Percentiles rank a stretch among this genome's conserved stretches.
Conservation (phyloP, 768 basidiomycete species). For the Phlebiopsis gigantea region DNA sequence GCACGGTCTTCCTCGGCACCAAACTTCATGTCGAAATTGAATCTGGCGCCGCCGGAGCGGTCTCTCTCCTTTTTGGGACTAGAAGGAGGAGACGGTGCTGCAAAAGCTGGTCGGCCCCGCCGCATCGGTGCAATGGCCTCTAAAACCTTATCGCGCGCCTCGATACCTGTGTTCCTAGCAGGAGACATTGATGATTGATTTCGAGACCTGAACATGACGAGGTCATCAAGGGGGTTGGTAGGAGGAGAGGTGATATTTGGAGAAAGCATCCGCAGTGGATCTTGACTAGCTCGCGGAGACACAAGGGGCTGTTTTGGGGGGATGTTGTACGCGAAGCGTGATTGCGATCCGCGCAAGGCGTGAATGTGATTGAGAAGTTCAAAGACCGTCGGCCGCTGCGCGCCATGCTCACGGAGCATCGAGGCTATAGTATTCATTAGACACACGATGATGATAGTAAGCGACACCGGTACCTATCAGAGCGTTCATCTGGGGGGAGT, state of each 20-base stretch:
- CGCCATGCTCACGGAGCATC: constrained; percentile 89
- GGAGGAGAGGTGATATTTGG: constrained; percentile 16
- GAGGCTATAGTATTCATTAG: constrained; percentile 46
- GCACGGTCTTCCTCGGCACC: constrained; percentile 24
- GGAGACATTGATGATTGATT: constrained; percentile 19
- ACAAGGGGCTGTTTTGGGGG: constrained; percentile 43
- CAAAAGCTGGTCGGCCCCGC: constrained; percentile 51
- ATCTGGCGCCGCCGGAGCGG: background rate
- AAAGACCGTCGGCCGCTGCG: constrained; percentile 82
- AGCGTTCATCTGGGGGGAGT: constrained; percentile 76
- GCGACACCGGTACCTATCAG: constrained; percentile 62
- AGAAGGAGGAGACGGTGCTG: constrained; percentile 19
- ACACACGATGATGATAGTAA: background rate
- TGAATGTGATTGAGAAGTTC: constrained; percentile 83
- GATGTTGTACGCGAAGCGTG: constrained; percentile 65
- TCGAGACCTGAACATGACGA: constrained; percentile 34
- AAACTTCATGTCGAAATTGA: constrained; percentile 23
- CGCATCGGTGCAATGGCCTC: constrained; percentile 80
- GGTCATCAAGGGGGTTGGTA: constrained; percentile 28
- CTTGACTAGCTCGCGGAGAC: constrained; percentile 31
- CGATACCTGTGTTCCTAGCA: constrained; percentile 47
- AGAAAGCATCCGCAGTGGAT: constrained; percentile 20
- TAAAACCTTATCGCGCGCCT: constrained; percentile 71
- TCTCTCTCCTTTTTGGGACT: constrained; percentile 23
- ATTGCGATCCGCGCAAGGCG: constrained; percentile 80